These are phyloP conservation scores for Hypoxylon sp. DNA, from an alignment of 2,329 filamentous ascomycete genomes.

Conservation along the genomic window DNA sequence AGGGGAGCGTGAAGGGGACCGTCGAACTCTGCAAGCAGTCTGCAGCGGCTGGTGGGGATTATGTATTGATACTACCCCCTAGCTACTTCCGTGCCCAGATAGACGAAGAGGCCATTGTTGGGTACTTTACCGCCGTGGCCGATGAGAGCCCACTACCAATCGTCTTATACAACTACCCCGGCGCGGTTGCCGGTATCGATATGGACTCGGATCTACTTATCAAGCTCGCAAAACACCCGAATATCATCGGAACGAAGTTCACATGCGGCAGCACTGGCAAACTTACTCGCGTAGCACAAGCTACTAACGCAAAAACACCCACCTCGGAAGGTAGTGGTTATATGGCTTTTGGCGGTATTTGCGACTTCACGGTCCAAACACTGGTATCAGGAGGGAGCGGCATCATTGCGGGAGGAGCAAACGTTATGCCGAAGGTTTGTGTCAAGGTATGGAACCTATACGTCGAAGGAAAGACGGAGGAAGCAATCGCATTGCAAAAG, in stretches of 20 bases:
- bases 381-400: slow-evolving; percentile 83
- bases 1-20: slow-evolving; percentile 86
- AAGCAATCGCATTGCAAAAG: slow-evolving; percentile 83
- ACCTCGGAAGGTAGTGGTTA: slow-evolving; percentile 73
- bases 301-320: slow-evolving; percentile 79
- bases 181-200: slow-evolving; percentile 87
- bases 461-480: slow-evolving; percentile 78
- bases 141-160: slow-evolving; percentile 82
- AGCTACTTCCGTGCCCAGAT: slow-evolving; percentile 86
- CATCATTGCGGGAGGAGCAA: slow-evolving; percentile 88
- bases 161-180: slow-evolving; percentile 92
- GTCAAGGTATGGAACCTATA: slow-evolving; percentile 85
- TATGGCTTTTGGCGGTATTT: slow-evolving; percentile 90
- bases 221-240: slow-evolving; percentile 82
- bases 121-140: slow-evolving; percentile 82
- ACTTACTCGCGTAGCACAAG: slow-evolving; percentile 83
- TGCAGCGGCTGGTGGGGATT: slow-evolving; percentile 80
- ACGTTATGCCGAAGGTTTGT: slow-evolving; percentile 87
- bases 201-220: slow-evolving; percentile 92
- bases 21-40: slow-evolving; percentile 79
- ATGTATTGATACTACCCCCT: slow-evolving; percentile 83
- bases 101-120: slow-evolving; percentile 79
- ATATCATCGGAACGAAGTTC: slow-evolving; percentile 92
- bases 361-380: slow-evolving; percentile 89
- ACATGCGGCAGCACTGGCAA: slow-evolving; percentile 93